phyloP scores from a whole-genome alignment of 352 stramenopile species.

The Pythium myriotylum region DNA sequence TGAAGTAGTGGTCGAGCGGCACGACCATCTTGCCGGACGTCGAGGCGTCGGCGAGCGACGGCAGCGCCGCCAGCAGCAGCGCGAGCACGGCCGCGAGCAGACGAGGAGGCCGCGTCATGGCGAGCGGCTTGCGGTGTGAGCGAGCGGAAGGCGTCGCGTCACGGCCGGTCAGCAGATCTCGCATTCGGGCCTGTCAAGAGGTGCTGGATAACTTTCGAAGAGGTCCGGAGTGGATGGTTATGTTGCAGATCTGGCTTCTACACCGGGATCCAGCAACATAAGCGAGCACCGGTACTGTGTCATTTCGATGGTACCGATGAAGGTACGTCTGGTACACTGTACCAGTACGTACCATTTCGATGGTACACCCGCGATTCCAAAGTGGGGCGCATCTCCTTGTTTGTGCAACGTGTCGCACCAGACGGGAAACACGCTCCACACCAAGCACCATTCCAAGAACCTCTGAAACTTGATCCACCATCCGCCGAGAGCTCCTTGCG shows the following conservation, averaged over 20 bases:
- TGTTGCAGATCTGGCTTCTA: constrained; percentile 16
- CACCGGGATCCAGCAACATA: constrained; percentile 4
- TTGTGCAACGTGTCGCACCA: constrained; percentile 27
- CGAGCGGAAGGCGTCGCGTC: no score
- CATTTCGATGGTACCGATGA: no score
- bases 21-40: constrained; percentile 19
- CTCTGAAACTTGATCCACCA: constrained; percentile 12
- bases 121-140: not conserved
- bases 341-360: not conserved
- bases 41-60: not conserved
- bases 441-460: constrained; percentile 21
- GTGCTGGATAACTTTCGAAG: constrained; percentile 11
- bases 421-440: constrained; percentile 15
- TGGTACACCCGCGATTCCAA: not conserved
- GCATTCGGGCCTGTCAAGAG: not conserved
- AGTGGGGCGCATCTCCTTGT: constrained; percentile 7
- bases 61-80: constrained; percentile 10
- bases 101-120: not conserved
- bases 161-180: no score
- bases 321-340: not conserved
- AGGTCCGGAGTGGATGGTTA: constrained; percentile 5
- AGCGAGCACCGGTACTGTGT: no score
- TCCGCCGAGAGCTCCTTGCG: not conserved
- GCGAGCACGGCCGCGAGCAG: not conserved
- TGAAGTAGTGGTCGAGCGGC: constrained; percentile 29